Evolutionary conservation across 2,329 filamentous ascomycete species (phyloP), one percentile per base, ranked within the genome.

Genomic region (Cordyceps cateniannulata): DNA sequence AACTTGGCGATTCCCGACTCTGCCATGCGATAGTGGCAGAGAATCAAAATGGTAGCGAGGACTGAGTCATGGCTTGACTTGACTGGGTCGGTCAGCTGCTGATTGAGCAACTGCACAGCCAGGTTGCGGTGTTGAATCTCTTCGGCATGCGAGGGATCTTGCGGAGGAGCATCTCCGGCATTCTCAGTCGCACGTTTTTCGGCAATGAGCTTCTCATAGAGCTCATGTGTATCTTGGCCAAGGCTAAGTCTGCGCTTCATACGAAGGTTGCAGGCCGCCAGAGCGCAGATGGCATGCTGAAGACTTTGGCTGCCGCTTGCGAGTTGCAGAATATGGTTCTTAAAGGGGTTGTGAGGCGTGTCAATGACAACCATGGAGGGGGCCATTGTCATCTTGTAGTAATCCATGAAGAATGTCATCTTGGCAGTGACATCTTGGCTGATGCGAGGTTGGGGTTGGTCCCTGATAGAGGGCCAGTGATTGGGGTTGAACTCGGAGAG

Each of bases 1-100:
- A 97, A 97, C 69, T 93, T 93, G 22, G 91, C 91, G 66, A 97
- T 88, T 3, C 93, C 93, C 1, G 90, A 95, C 73, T 97, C 93
- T 64, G 91, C 95, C 76, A 96, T 92, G 66, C 96, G 90, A 72
- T 96, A 96, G 63, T 97, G 86, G 71, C 92, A 96, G 3, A 97
- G 81, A 9, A 97, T 83, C 44, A 97, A 82, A 40, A 97, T 85
- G 4, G 91, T 96, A 3, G 91, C 93, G 32, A 97, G 79, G 5
- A 95, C 90, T 0, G 91, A 93, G 72, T 97, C 93, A 66, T 95
- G 88, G 59, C 88, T 86, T 5, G 91, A 89, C 67, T 86, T 86
- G 24, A 80, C 78, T 0, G 87, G 83, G 71, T 96, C 88, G 60
- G 90, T 88, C 58, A 98, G 81, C 71, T 96, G 90, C 68, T 87